These are phyloP conservation scores for Pachysandra terminalis DNA, from an alignment of 164 flowering plant species.

Conservation along the genomic window DNA sequence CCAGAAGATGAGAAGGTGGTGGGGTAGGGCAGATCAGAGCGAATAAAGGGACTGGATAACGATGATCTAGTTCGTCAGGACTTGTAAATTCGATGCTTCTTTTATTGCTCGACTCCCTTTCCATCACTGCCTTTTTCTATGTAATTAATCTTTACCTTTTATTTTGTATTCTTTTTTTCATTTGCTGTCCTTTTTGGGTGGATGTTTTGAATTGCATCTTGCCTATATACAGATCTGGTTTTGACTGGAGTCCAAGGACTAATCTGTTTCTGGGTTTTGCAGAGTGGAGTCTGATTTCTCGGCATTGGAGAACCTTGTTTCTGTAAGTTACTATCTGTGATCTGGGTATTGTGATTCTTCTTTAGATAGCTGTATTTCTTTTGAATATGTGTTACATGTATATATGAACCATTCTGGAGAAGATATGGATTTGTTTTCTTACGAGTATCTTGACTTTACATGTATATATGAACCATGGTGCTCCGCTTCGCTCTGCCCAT, in stretches of 20 bases:
- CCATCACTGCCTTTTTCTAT: constrained; percentile 1
- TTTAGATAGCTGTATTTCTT: neutral
- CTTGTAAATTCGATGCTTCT: neutral
- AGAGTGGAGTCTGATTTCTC: constrained; percentile 15
- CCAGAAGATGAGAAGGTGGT: no score
- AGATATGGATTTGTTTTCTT: neutral
- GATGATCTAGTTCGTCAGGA: constrained; percentile 22
- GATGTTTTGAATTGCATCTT: neutral
- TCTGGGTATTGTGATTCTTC: neutral
- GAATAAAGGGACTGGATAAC: constrained; percentile 27
- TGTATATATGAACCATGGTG: no score
- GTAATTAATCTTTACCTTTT: neutral
- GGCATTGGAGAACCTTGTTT: neutral
- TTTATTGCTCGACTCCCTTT: constrained; percentile 20
- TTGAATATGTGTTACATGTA: neutral
- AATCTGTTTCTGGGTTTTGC: constrained; percentile 19
- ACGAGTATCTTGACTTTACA: neutral
- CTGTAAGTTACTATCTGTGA: constrained; percentile 13
- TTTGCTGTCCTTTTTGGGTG: neutral
- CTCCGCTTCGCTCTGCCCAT: no score
- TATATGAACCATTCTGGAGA: neutral
- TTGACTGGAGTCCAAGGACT: neutral
- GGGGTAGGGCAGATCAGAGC: neutral
- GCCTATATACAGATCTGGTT: constrained; percentile 9
- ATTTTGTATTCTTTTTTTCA: neutral